Conservation (phyloP, 140 eudicot genomes). For the Senecio squalidus region DNA sequence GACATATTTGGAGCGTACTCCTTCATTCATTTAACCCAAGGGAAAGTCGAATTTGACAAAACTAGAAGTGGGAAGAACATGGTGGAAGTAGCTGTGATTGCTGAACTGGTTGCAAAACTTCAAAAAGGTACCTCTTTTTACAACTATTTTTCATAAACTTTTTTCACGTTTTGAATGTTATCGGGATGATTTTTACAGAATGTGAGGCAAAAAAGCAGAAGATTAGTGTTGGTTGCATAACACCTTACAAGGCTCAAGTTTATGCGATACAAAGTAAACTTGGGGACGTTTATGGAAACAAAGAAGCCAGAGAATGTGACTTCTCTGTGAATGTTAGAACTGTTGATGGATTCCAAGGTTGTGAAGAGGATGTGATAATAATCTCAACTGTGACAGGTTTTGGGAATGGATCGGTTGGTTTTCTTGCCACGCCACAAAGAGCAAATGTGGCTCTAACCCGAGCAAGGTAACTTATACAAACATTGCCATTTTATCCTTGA, state of each 20-base stretch:
- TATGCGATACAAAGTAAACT: conserved; percentile 44
- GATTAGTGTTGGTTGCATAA: conserved; percentile 53
- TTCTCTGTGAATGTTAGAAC: conserved; percentile 39
- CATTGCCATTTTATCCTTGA: too few relatives aligned
- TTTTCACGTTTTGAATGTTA: not conserved
- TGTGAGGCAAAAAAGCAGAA: conserved; percentile 18
- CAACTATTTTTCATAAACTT: not conserved
- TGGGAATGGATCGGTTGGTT: conserved; percentile 35
- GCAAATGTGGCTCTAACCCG: conserved; percentile 69
- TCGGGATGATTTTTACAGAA: conserved; percentile 24
- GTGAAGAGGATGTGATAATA: conserved; percentile 61
- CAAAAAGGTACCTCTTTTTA: conserved; percentile 32
- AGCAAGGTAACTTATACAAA: conserved; percentile 42
- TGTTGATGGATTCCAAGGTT: conserved; percentile 73
- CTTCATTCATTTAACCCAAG: conserved; percentile 40
- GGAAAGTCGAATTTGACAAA: conserved; percentile 40
- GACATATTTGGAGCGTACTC: conserved; percentile 48
- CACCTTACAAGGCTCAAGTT: conserved; percentile 65
- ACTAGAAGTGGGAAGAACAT: conserved; percentile 41
- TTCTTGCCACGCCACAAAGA: conserved; percentile 41
- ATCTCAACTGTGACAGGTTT: conserved; percentile 54
- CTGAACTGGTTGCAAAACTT: conserved; percentile 45
- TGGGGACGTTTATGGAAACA: conserved; percentile 14
- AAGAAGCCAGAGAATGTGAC: conserved; percentile 8
- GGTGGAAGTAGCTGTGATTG: conserved; percentile 60